These are phyloP conservation scores for Boehmeria nivea DNA, from an alignment of 306 rosid species.

Conservation along the genomic window DNA sequence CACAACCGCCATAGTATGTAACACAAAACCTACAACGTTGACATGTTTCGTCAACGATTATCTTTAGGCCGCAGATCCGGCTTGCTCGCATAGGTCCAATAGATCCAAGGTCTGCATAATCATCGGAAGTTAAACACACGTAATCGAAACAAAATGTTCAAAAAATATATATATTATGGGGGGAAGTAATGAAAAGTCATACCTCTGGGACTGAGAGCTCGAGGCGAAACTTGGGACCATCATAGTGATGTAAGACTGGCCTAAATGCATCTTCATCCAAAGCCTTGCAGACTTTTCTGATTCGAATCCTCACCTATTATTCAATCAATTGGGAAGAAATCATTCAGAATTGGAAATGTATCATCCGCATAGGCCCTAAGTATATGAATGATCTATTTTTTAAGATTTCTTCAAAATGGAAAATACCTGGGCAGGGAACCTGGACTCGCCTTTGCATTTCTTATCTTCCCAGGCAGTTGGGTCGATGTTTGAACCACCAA, in stretches of 20 bases:
- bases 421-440: conserved; percentile 98
- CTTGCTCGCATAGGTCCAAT: conserved; percentile 89
- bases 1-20: too few relatives aligned
- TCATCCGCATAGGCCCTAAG: conserved; percentile 5
- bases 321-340: conserved; percentile 1
- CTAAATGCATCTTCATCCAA: conserved; percentile 97
- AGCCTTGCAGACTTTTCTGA: conserved; percentile 84
- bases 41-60: conserved; percentile 18
- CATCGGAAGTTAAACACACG: conserved; percentile 6
- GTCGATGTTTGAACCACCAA: conserved; percentile 99
- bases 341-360: neutral
- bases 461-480: conserved; percentile 99
- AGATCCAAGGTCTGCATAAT: conserved; percentile 84
- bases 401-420: conserved; percentile 7
- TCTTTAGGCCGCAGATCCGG: conserved; percentile 73
- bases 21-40: conserved; percentile 48
- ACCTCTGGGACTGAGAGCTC: conserved; percentile 99
- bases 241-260: conserved; percentile 97
- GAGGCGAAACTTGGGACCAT: conserved; percentile 98
- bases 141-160: too few relatives aligned
- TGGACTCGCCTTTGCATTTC: conserved; percentile 97
- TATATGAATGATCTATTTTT: neutral
- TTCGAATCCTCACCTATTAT: conserved; percentile 67
- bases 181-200: conserved; percentile 3
- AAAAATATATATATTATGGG: neutral